These are phyloP conservation scores for maize (Zea mays) DNA, from an alignment of 176 grass and related monocot species.

Conservation along the genomic window DNA sequence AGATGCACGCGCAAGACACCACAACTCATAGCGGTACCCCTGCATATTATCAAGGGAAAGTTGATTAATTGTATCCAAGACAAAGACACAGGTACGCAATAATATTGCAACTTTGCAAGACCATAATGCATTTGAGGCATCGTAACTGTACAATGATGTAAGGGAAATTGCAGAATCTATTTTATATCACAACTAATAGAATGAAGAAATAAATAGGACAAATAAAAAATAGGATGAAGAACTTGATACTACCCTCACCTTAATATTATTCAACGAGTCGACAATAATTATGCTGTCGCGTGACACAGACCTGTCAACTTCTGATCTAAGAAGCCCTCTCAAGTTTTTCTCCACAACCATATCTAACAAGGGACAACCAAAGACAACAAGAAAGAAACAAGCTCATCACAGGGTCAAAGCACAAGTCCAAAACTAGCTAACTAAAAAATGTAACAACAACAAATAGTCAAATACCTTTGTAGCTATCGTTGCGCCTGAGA, in stretches of 20 bases:
- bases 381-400: background rate
- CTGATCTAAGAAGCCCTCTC: slow-evolving; percentile 87
- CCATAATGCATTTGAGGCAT: background rate
- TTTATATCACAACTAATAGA: background rate
- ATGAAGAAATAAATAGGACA: too few relatives aligned
- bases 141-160: background rate
- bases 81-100: background rate
- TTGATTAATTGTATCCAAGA: background rate
- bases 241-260: slow-evolving; percentile 46
- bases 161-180: background rate
- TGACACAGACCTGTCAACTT: slow-evolving; percentile 90
- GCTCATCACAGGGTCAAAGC: background rate
- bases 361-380: slow-evolving; percentile 49
- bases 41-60: slow-evolving; percentile 35
- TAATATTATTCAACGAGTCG: slow-evolving; percentile 94
- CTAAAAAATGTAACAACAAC: background rate
- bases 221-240: background rate
- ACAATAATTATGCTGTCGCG: slow-evolving; percentile 79
- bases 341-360: slow-evolving; percentile 93
- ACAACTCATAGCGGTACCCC: slow-evolving; percentile 93
- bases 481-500: slow-evolving; percentile 87
- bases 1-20: slow-evolving; percentile 92
- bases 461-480: slow-evolving; percentile 42
- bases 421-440: background rate
- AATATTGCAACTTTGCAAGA: background rate